Base-by-base conservation (phyloP, 73 alveolate species). In the Loxodes magnus region DNA sequence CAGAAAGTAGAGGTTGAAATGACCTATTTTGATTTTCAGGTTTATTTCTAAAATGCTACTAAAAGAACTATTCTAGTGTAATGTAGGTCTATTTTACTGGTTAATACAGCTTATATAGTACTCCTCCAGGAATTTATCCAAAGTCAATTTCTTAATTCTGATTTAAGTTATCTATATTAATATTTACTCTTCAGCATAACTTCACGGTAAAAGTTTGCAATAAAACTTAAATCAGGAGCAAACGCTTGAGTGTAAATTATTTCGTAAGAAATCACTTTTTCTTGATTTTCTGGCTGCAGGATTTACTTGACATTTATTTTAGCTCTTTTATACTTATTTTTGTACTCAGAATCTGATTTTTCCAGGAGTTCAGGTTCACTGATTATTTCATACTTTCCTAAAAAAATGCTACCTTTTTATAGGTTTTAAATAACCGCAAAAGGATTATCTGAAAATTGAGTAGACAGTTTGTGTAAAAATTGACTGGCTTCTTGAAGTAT, bases 71-170 rank as follows among this genome's bases (percentile, higher is more conserved):
- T 2, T 46, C 27, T 20, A 46, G 26, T 25, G 59, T 46, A 37
- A 46, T 46, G n/a, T 46, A 15, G 15, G 50, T 24, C 22, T n/a
- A 25, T 25, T 46, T 41, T 12, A 46, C 27, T n/a, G 5, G 23
- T n/a, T 37, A 46, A 46, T 25, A 25, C 27, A 37, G 22, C 27
- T 46, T 46, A 2, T 46, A 46, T 21, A 46, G 2, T 24, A 46
- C 22, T 5, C 59, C 59, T 10, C 59, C 59, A 46, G 59, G 59
- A 9, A 46, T n/a, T 2, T 46, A 37, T 3, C 59, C 59, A 19
- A 46, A 46, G n/a, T 46, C 59, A 17, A n/a, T n/a, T n/a, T n/a
- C n/a, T n/a, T n/a, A n/a, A n/a, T n/a, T n/a, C n/a, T n/a, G n/a
- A n/a, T n/a, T n/a, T n/a, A n/a, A n/a, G n/a, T n/a, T n/a, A n/a